Base-by-base conservation (phyloP, 2,329 filamentous ascomycete species). In the Leptographium flavum region DNA sequence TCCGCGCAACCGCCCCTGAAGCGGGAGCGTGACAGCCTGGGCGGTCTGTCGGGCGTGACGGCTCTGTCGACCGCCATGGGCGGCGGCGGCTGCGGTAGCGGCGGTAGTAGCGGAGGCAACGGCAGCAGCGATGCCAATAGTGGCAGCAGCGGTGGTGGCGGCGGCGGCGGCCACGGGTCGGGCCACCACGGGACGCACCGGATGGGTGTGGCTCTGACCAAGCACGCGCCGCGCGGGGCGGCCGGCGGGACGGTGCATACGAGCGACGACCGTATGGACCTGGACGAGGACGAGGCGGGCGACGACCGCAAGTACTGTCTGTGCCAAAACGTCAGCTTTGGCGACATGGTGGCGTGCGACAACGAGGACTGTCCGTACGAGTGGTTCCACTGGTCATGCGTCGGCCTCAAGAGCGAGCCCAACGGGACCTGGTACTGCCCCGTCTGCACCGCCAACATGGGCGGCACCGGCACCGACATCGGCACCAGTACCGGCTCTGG, bases 341-440 rank as follows among this genome's bases (percentile, higher is more conserved):
- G 85, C 49, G 82, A 90, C 57, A 92, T 92, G 85, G 84, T 92
- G 51, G 85, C 83, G 27, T 92, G 85, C 65, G 85, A 92, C 66
- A 90, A 90, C 60, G 78, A 83, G 47, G 73, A 80, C 52, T 92
- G 85, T 62, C 78, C 79, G 39, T 84, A 76, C 57, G 84, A 92
- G 64, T 92, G 85, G 85, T 92, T 92, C 60, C 85, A 92, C 63
- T 92, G 84, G 82, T 78, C 69, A 37, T 83, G 79, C 54, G 79
- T 83, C 42, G 76, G 77, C 19, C 67, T 83, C 28, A 81, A 79
- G 61, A 79, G 73, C 54, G 78, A 81, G 58, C 79, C 79, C 8
- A 74, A 74, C 46, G 79, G 79, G 28, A 78, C 70, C 22, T 83
- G 79, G 79, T 81, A 74, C 57, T 83, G 79, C 53, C 77, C 79